These are phyloP conservation scores for Lactarius trivialis DNA, from an alignment of 768 basidiomycete species.

Conservation along the genomic window DNA sequence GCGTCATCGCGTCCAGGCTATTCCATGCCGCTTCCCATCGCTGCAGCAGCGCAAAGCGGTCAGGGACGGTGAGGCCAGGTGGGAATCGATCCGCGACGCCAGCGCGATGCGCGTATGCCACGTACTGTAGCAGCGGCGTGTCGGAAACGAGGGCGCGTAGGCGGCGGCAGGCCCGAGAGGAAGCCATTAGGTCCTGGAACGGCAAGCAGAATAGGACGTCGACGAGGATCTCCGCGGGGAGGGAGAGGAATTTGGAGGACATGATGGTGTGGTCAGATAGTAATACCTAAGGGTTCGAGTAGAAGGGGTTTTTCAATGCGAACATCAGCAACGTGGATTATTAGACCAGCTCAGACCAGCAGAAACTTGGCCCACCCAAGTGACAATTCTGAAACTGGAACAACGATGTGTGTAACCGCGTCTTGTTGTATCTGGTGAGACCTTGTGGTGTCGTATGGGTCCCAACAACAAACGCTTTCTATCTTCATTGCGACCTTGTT, in stretches of 20 bases:
- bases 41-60: not conserved
- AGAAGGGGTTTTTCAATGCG: not conserved
- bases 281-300: no score
- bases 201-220: not conserved
- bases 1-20: not conserved
- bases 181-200: not conserved
- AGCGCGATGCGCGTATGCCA: not conserved
- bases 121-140: not conserved
- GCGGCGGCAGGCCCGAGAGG: not conserved
- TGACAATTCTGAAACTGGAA: not conserved
- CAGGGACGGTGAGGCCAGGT: not conserved
- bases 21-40: slow-evolving; percentile 2
- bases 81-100: not conserved
- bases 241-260: not conserved
- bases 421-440: not conserved
- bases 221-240: not conserved
- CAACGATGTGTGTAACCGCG: not conserved
- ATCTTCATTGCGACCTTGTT: not conserved
- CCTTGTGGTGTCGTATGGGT: not conserved
- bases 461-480: not conserved
- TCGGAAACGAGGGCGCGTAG: not conserved
- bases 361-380: not conserved
- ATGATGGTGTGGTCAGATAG: no score
- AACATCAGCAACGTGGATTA: not conserved
- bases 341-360: no score